Percentiles rank a stretch among this genome's conserved stretches.
phyloP scores from a whole-genome alignment of 1,284 basidiomycete species.

The Ustilago cynodontis region DNA sequence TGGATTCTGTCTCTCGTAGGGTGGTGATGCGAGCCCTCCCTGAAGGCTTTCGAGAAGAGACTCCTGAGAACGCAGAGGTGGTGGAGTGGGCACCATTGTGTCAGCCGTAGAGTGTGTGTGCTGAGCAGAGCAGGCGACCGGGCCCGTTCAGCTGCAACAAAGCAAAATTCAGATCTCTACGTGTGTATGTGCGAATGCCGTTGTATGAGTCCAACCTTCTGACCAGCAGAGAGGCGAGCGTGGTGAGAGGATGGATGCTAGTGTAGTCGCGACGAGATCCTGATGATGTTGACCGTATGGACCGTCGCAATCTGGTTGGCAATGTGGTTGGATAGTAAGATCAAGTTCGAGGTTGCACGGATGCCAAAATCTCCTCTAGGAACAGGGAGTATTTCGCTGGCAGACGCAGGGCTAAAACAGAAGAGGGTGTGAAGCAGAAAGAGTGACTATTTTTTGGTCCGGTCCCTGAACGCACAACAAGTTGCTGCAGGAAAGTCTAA shows the following conservation, averaged over 20 bases:
- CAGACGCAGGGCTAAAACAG: neutral
- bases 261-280: constrained; percentile 15
- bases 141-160: neutral
- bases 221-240: constrained; percentile 16
- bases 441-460: neutral
- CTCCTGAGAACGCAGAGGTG: constrained; percentile 28
- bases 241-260: neutral
- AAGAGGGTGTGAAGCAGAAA: neutral
- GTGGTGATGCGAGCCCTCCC: constrained; percentile 47
- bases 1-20: constrained; percentile 41
- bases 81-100: constrained; percentile 15
- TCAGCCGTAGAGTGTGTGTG: neutral
- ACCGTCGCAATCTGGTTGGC: constrained; percentile 14
- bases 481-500: neutral
- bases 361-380: neutral
- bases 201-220: constrained; percentile 1
- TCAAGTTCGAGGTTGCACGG: neutral
- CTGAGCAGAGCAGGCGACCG: neutral
- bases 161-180: neutral
- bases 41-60: constrained; percentile 29
- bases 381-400: constrained; percentile 3
- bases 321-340: constrained; percentile 2
- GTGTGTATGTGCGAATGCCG: neutral
- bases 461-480: constrained; percentile 12
- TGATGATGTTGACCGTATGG: neutral